Evolutionary conservation across 2,329 filamentous ascomycete species (phyloP), one percentile per base, ranked within the genome.

Genomic region (Fusarium metavorans): DNA sequence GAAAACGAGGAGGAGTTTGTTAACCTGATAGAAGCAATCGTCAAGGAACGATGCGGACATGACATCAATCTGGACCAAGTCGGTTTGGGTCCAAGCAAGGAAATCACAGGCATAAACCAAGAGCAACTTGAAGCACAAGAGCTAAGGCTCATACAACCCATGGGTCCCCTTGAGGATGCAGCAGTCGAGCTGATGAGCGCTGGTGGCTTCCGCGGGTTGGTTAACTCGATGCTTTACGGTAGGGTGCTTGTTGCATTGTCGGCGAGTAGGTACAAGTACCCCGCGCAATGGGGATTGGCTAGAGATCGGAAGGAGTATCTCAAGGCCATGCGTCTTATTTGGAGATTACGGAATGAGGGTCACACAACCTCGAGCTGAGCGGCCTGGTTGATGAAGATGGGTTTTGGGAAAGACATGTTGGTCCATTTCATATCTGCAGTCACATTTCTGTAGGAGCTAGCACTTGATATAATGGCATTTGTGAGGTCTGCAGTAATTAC

Each of bases 171-270:
- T n/a, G 10, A n/a, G 11, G 58, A 60, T n/a, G 9, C 34, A 0
- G 14, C 16, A 0, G 9, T 43, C 5, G 69, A 72, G 10, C 35
- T 60, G 25, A 1, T 6, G 3, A 58, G 57, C 35, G 16, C 18
- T 2, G 69, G 70, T 0, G 70, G 60, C 1, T 39, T 72, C 0
- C 52, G 69, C 0, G 69, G 69, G 5, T 14, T 72, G 3, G 6
- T 52, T 1, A 23, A 69, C 20, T 27, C 6, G 2, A 72, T 72
- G 70, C 34, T 72, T 0, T 66, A 72, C 23, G 45, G 30, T 0
- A 27, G 6, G 20, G 27, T 61, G 1, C 14, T 72, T 1, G 0
- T 23, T 1, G 27, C 18, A n/a, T 65, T 39, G 23, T 60, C 25
- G 23, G 10, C 13, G 5, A 18, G 2, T 30, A 18, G 27, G n/a